Evolutionary conservation across 495 filamentous ascomycete species (phyloP).

Genomic region (Hypoxylon fuscum): DNA sequence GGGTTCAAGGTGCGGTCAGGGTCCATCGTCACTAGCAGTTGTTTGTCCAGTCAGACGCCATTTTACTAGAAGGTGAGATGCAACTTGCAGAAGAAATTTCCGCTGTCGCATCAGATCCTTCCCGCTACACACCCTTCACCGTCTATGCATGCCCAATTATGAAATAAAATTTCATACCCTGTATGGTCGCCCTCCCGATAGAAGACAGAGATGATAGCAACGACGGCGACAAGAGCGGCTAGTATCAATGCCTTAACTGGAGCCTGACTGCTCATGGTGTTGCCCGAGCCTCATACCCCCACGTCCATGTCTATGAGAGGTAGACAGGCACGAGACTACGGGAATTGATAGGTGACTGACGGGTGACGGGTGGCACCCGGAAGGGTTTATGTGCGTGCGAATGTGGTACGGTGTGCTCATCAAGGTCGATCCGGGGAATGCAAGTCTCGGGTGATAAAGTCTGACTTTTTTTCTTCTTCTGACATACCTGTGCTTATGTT

Average conservation of each 20-base stretch:
- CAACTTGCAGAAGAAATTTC: slow-evolving; percentile 31
- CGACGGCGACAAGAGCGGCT: slow-evolving; percentile 13
- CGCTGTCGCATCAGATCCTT: slow-evolving; percentile 28
- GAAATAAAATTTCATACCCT: slow-evolving; percentile 33
- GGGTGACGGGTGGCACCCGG: slow-evolving; percentile 12
- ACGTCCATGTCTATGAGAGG: slow-evolving; percentile 5
- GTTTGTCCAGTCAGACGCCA: slow-evolving; percentile 25
- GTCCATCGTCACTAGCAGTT: slow-evolving; percentile 20
- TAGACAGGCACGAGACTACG: slow-evolving; percentile 20
- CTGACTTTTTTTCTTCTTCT: slow-evolving; percentile 31
- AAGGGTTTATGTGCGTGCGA: slow-evolving; percentile 16
- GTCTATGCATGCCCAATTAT: slow-evolving; percentile 21
- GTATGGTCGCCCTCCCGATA: slow-evolving; percentile 6
- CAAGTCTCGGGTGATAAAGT: slow-evolving; percentile 28
- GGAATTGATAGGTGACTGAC: slow-evolving; percentile 1
- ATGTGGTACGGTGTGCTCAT: slow-evolving; percentile 24
- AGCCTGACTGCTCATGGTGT: slow-evolving; percentile 24
- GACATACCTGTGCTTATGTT: slow-evolving; percentile 42
- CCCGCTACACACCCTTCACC: slow-evolving; percentile 18
- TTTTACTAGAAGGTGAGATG: slow-evolving; percentile 20
- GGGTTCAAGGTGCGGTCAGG: slow-evolving; percentile 36
- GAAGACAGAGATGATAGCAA: slow-evolving; percentile 1
- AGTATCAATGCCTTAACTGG: slow-evolving; percentile 20
- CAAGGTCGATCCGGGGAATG: slow-evolving; percentile 37
- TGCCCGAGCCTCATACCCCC: not conserved